Conservation (phyloP, 2,329 filamentous ascomycete genomes). For the Gaeumannomyces sp. region DNA sequence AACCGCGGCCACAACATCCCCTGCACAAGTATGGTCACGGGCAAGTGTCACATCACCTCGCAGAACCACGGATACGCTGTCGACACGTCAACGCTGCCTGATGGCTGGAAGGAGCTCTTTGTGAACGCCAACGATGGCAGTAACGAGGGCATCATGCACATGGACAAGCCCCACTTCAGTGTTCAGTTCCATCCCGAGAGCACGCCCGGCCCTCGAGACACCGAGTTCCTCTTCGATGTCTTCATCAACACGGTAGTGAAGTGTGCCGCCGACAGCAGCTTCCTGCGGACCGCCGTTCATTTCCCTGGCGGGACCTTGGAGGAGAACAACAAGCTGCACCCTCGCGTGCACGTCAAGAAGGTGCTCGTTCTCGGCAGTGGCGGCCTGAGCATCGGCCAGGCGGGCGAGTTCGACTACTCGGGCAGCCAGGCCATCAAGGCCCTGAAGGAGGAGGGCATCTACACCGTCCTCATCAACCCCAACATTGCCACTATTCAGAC, state of each 20-base stretch:
- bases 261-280: conserved; percentile 59
- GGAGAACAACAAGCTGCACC: conserved; percentile 71
- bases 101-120: conserved; percentile 88
- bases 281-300: conserved; percentile 66
- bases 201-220: conserved; percentile 89
- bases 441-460: conserved; percentile 94
- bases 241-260: conserved; percentile 81
- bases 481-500: conserved; percentile 99
- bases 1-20: conserved; percentile 99
- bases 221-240: conserved; percentile 94
- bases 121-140: conserved; percentile 97
- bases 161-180: conserved; percentile 85
- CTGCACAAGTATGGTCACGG: conserved; percentile 90
- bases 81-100: conserved; percentile 66
- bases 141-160: conserved; percentile 94
- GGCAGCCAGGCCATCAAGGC: conserved; percentile 98
- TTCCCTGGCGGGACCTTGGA: conserved; percentile 81
- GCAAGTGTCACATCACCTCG: conserved; percentile 97
- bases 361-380: conserved; percentile 90
- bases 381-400: conserved; percentile 94
- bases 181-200: conserved; percentile 99
- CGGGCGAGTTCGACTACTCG: conserved; percentile 98
- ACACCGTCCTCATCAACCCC: conserved; percentile 96
- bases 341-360: conserved; percentile 83
- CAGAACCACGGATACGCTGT: conserved; percentile 98